These are phyloP conservation scores for Esteya vermicola DNA, from an alignment of 2,329 filamentous ascomycete genomes.

Conservation along the genomic window DNA sequence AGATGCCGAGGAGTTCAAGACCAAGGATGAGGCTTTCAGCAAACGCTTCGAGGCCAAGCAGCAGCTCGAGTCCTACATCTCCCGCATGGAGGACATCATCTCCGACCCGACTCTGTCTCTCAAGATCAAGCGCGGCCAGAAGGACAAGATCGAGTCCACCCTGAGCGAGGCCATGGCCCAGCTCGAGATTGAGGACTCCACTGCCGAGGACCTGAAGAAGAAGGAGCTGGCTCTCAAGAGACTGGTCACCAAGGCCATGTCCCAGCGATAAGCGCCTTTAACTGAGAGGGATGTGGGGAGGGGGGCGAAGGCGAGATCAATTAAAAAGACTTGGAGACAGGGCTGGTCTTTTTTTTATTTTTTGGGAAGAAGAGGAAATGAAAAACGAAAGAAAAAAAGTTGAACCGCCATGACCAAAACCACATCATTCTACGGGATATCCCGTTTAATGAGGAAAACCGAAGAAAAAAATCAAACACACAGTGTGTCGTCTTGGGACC, in stretches of 20 bases:
- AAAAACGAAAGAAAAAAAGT: too few relatives aligned
- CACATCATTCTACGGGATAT: too few relatives aligned
- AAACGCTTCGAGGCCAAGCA: conserved; percentile 99
- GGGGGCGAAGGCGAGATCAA: too few relatives aligned
- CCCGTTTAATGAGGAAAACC: too few relatives aligned
- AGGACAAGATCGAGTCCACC: conserved; percentile 98
- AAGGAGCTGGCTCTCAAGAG: conserved; percentile 98
- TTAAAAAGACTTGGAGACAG: too few relatives aligned
- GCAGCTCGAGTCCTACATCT: conserved; percentile 98
- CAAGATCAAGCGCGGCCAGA: conserved; percentile 97
- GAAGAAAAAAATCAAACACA: too few relatives aligned
- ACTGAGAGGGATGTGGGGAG: neutral
- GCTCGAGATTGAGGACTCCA: conserved; percentile 87
- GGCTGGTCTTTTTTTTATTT: too few relatives aligned
- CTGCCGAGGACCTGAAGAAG: conserved; percentile 96
- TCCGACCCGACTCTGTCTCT: conserved; percentile 90
- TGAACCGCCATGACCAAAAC: too few relatives aligned
- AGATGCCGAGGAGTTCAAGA: conserved; percentile 98
- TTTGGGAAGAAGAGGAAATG: too few relatives aligned
- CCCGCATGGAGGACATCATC: conserved; percentile 96
- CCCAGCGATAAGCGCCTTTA: conserved; percentile 55
- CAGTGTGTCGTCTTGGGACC: too few relatives aligned
- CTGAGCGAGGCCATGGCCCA: conserved; percentile 95
- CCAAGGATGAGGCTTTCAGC: conserved; percentile 93
- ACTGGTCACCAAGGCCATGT: conserved; percentile 96